These are phyloP conservation scores for Ampelocalamus luodianensis DNA, from an alignment of 176 grass and related monocot species.

Conservation along the genomic window DNA sequence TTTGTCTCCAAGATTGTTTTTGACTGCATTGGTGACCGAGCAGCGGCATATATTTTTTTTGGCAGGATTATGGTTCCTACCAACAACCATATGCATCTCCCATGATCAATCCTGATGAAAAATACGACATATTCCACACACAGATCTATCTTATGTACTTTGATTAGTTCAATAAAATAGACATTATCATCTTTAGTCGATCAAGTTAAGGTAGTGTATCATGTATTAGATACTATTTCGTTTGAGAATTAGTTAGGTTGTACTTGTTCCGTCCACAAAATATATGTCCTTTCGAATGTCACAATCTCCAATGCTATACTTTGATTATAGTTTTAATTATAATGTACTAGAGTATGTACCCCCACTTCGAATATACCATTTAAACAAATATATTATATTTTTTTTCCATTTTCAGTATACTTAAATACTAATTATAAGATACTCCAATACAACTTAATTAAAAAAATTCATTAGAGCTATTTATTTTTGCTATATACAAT, in stretches of 20 bases:
- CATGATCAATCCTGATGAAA: background rate
- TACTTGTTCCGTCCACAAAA: too few relatives aligned
- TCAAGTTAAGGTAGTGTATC: background rate
- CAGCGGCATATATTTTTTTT: background rate
- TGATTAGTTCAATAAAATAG: background rate
- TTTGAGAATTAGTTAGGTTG: background rate
- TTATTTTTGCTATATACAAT: too few relatives aligned
- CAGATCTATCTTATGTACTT: background rate
- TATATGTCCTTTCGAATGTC: too few relatives aligned
- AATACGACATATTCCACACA: background rate
- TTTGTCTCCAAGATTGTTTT: constrained; percentile 41
- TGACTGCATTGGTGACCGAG: constrained; percentile 32
- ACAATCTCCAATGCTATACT: too few relatives aligned
- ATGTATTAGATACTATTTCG: background rate
- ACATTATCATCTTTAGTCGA: background rate
- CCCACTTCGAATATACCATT: too few relatives aligned
- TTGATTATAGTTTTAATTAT: too few relatives aligned
- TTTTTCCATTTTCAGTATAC: too few relatives aligned
- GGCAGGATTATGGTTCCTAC: background rate
- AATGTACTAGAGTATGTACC: too few relatives aligned
- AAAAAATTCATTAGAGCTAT: too few relatives aligned
- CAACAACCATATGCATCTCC: constrained; percentile 22
- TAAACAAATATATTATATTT: too few relatives aligned
- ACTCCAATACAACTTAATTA: too few relatives aligned
- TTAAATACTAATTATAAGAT: too few relatives aligned